phyloP scores from a whole-genome alignment of 1,139 yeast genomes.

The Suhomyces wounanorum region DNA sequence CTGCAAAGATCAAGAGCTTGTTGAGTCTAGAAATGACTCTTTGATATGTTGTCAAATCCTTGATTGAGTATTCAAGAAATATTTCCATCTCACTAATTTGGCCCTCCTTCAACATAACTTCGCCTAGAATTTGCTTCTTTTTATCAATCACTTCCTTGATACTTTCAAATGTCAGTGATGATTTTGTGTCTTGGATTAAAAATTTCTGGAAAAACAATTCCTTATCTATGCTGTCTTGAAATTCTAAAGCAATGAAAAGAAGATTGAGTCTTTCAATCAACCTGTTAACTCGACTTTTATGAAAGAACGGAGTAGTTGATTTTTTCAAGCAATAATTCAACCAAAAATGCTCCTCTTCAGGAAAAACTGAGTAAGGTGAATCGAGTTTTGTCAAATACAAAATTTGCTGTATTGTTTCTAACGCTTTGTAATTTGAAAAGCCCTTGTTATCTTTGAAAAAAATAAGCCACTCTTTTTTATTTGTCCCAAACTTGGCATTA shows the following conservation, averaged over 20 bases:
- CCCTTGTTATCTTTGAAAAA: slow-evolving; percentile 24
- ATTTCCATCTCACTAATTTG: slow-evolving; percentile 52
- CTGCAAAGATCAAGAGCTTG: slow-evolving; percentile 46
- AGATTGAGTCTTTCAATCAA: slow-evolving; percentile 50
- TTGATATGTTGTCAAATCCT: slow-evolving; percentile 46
- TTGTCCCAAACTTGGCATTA: slow-evolving; percentile 39
- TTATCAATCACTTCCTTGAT: slow-evolving; percentile 32
- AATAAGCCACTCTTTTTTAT: slow-evolving; percentile 38
- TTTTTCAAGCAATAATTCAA: slow-evolving; percentile 33
- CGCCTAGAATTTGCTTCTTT: slow-evolving; percentile 22
- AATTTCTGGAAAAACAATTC: slow-evolving; percentile 47
- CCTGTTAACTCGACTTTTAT: slow-evolving; percentile 46
- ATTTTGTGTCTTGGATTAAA: slow-evolving; percentile 22
- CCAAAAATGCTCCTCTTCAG: slow-evolving; percentile 40
- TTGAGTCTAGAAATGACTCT: slow-evolving; percentile 37
- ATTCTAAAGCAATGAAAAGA: slow-evolving; percentile 42
- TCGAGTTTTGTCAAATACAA: slow-evolving; percentile 35
- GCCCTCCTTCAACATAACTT: slow-evolving; percentile 26
- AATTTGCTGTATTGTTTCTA: slow-evolving; percentile 43
- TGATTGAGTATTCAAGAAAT: slow-evolving; percentile 55
- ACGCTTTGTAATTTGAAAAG: slow-evolving; percentile 29
- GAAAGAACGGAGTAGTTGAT: slow-evolving; percentile 35
- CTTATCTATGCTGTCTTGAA: slow-evolving; percentile 24
- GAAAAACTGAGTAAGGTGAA: slow-evolving; percentile 40
- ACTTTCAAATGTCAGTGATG: slow-evolving; percentile 35